These are phyloP conservation scores for Shiraia sp. DNA, from an alignment of 2,329 filamentous ascomycete genomes.

Conservation along the genomic window DNA sequence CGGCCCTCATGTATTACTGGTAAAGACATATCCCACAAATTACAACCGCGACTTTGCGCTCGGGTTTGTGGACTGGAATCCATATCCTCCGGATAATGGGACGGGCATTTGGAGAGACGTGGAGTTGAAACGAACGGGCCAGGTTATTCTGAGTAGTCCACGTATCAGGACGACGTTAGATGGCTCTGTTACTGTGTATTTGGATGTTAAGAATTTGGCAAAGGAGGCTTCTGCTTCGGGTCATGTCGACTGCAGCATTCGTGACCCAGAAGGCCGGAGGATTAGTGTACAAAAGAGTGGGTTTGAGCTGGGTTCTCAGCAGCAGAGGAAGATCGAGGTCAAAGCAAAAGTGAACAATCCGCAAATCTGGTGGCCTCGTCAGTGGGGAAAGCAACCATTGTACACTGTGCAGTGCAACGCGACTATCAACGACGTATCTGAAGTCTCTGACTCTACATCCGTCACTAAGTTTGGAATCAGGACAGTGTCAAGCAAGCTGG, in stretches of 20 bases:
- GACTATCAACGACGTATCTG: conserved; percentile 12
- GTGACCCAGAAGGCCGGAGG: conserved; percentile 6
- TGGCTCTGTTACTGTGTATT: conserved; percentile 20
- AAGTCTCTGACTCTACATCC: conserved; percentile 41
- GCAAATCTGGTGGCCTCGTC: conserved; percentile 64
- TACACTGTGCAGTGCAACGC: conserved; percentile 47
- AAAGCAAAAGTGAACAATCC: conserved; percentile 47
- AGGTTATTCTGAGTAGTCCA: conserved; percentile 45
- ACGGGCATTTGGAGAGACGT: conserved; percentile 66
- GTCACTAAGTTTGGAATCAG: conserved; percentile 57
- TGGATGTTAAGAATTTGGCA: conserved; percentile 27
- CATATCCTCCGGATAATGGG: conserved; percentile 64
- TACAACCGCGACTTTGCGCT: conserved; percentile 63
- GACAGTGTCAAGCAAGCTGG: conserved; percentile 57
- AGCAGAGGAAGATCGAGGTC: conserved; percentile 1
- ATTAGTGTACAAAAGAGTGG: neutral
- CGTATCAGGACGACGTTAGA: conserved; percentile 22
- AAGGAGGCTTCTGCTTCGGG: conserved; percentile 4
- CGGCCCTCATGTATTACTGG: conserved; percentile 56
- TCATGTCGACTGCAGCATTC: conserved; percentile 16
- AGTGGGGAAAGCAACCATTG: conserved; percentile 62
- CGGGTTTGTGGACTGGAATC: conserved; percentile 67
- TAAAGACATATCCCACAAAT: conserved; percentile 61
- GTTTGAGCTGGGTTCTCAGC: conserved; percentile 4
- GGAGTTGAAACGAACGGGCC: conserved; percentile 58